These are phyloP conservation scores for Parascedosporium putredinis DNA, from an alignment of 2,329 filamentous ascomycete species.

Conservation along the genomic window DNA sequence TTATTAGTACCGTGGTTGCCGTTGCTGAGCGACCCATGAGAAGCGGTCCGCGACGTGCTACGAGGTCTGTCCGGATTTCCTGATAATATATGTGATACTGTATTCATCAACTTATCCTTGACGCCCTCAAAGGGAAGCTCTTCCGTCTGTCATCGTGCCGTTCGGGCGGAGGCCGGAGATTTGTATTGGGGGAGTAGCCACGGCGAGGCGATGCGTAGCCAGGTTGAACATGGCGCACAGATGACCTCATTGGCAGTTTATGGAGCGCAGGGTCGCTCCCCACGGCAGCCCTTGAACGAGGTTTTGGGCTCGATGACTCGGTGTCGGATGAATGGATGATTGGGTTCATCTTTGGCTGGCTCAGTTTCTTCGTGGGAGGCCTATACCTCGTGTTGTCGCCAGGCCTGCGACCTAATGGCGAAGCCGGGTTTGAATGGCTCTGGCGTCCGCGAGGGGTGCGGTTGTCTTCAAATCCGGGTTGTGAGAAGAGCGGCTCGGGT, in stretches of 20 bases:
- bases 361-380: slow-evolving; percentile 26
- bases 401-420: slow-evolving; percentile 20
- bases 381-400: slow-evolving; percentile 15
- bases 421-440: slow-evolving; percentile 41
- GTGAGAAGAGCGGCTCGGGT: neutral
- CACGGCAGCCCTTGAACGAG: neutral
- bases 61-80: slow-evolving; percentile 22
- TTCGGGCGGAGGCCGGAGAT: neutral
- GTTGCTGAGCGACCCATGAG: neutral
- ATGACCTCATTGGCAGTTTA: neutral
- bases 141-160: slow-evolving; percentile 5
- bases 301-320: neutral
- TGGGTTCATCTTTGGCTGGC: slow-evolving; percentile 26
- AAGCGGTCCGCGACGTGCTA: slow-evolving; percentile 7
- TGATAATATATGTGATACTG: slow-evolving; percentile 32
- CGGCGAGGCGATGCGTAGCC: slow-evolving; percentile 4
- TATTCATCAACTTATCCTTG: slow-evolving; percentile 34
- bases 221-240: neutral
- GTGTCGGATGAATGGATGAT: slow-evolving; percentile 3
- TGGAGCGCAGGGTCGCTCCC: slow-evolving; percentile 3
- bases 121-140: slow-evolving; percentile 5
- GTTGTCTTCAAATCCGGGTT: neutral
- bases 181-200: slow-evolving; percentile 6
- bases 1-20: no score
- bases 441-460: slow-evolving; percentile 24